Base-by-base conservation (phyloP, 2,329 filamentous ascomycete genomes). In the Pseudocercospora eumusae region DNA sequence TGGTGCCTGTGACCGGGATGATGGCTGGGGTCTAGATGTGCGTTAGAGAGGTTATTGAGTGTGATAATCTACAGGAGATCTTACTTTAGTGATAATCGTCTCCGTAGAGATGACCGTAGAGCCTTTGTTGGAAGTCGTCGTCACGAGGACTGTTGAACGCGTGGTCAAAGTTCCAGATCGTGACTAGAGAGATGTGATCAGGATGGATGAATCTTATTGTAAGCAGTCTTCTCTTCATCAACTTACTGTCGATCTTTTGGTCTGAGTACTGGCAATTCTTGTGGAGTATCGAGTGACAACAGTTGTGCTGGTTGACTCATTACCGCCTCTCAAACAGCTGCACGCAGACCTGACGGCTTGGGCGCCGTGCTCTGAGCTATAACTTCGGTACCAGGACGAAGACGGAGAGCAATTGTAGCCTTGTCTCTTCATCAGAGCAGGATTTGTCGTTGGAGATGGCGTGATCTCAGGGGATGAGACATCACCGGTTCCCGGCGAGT, bases 111-210 rank as follows among this genome's bases (percentile, higher is more conserved):
- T 36, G 13, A 40, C 20, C 4, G 52, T 54, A 15, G 27, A 33
- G 18, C 52, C 52, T 27, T 5, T 5, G 1, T 7, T 54, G 18
- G n/a, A 11, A 23, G 20, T 40, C 6, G 52, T 36, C 6, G 52
- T 54, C 3, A 13, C 11, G 31, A 36, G 8, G 27, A 36, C 18
- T 10, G 52, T 54, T 1, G 18, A 31, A 23, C 52, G 18, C 2
- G 52, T 54, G 7, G 28, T 54, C 52, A 54, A 40, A 8, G 52
- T 54, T 10, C 52, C 52, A 13, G 28, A 40, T 13, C 52, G 28
- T 25, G 52, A 33, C 52, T 54, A 18, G 47, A 15, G 8, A n/a
- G 1, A 40, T 40, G 4, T 40, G 8, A 13, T 40, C 18, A 40
- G 36, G 6, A 18, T 18, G 36, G 6, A 18, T 18, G 36, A 6